Base-by-base conservation (phyloP, 129 eudicot species). In the Cynara cardunculus region DNA sequence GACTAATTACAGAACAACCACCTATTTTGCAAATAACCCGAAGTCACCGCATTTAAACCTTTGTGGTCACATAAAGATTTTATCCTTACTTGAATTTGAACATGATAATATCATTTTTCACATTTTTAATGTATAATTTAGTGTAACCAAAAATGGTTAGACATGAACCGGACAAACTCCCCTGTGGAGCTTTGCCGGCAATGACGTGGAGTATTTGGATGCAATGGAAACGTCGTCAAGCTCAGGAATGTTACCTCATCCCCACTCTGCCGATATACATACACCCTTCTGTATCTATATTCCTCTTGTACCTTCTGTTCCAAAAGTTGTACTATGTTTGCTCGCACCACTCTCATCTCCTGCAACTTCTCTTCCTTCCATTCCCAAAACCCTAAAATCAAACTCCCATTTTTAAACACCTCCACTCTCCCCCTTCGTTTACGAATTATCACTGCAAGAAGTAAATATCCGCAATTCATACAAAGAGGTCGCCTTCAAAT, bases 331-430 rank as follows among this genome's bases (percentile, higher is more conserved):
- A 91, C 80, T 1, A 92, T 90, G 97, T 84, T 83, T 10, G 81
- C 94, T 26, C 90, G 81, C 30, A 85, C 72, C 37, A 71, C 46
- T 75, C 81, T 88, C 46, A 72, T 87, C 80, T 87, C 96, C 88
- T 93, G 92, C 86, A 90, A 89, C 85, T 89, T 88, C 84, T 74
- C 86, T 79, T 83, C 86, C 49, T 74, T 69, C 80, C 80, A 76
- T 19, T 69, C 76, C 81, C 84, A 83, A 87, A 64, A 34, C 75
- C 86, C 80, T 56, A 78, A 75, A 53, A 59, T 21, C 78, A 79
- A 82, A 70, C 59, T 32, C 80, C 28, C 72, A 30, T 19, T 66
- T 69, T 27, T 69, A 2, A 78, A n/a, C 16, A 13, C 77, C 35
- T 73, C 79, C 14, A 75, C 0, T 6, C 28, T 56, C 27, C 68